A percentile compares a stretch with the other conserved stretches of the same genome.
These are phyloP conservation scores for Phaffia tasmanica DNA, from an alignment of 768 basidiomycete species.

Conservation along the genomic window DNA sequence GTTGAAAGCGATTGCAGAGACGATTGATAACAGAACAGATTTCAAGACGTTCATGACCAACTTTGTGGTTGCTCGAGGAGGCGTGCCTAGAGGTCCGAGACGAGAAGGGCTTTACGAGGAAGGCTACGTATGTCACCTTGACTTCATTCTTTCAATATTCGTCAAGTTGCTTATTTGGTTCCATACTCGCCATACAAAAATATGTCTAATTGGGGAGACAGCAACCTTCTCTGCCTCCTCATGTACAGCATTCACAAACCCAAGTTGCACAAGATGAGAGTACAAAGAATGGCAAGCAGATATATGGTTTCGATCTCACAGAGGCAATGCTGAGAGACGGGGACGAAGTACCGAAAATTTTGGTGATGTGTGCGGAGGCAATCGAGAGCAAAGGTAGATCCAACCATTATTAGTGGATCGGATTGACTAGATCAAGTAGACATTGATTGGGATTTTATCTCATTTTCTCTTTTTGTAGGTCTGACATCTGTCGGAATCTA, in stretches of 20 bases:
- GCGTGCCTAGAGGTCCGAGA: constrained; percentile 55
- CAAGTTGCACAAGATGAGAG: neutral
- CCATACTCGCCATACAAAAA: neutral
- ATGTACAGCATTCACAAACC: constrained; percentile 31
- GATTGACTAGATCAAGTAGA: neutral
- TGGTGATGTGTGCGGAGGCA: constrained; percentile 77
- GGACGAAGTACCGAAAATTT: constrained; percentile 74
- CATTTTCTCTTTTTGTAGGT: constrained; percentile 26
- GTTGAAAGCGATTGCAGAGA: constrained; percentile 73
- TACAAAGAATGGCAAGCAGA: constrained; percentile 42
- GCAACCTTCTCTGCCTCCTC: constrained; percentile 42
- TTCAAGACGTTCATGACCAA: constrained; percentile 97
- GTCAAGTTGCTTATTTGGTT: neutral
- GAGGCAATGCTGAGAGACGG: constrained; percentile 89
- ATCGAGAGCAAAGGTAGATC: constrained; percentile 73
- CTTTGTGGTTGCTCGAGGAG: constrained; percentile 77
- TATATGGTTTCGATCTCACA: constrained; percentile 82
- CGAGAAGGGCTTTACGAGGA: constrained; percentile 83
- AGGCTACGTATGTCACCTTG: constrained; percentile 67
- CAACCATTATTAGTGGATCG: constrained; percentile 14
- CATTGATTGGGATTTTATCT: neutral
- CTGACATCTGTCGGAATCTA: constrained; percentile 79
- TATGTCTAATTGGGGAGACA: constrained; percentile 31
- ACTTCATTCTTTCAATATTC: constrained; percentile 13
- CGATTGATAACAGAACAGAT: constrained; percentile 86